These are phyloP conservation scores for Cercis canadensis DNA, from an alignment of 306 rosid species.

Conservation along the genomic window DNA sequence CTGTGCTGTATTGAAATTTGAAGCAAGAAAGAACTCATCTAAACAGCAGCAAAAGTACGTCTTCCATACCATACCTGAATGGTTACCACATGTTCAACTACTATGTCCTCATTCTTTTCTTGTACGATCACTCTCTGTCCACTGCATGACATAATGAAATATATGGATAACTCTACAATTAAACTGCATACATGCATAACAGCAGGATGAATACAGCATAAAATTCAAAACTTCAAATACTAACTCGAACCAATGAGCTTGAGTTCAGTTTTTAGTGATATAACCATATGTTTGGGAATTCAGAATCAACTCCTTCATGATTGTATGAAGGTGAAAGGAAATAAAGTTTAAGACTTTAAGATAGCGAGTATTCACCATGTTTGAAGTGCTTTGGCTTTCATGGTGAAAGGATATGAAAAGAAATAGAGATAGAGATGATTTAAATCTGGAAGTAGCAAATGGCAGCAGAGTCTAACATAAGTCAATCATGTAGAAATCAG, in stretches of 20 bases:
- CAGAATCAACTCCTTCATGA: slow-evolving; percentile 12
- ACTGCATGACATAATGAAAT: slow-evolving; percentile 57
- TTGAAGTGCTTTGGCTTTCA: slow-evolving; percentile 4
- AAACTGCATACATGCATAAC: slow-evolving; percentile 24
- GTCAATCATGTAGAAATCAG: slow-evolving; percentile 31
- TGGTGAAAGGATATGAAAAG: slow-evolving; percentile 24
- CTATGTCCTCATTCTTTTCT: slow-evolving; percentile 74
- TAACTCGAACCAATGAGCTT: slow-evolving; percentile 20
- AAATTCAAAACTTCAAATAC: slow-evolving; percentile 24
- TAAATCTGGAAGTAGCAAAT: slow-evolving; percentile 34
- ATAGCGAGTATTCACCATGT: too few relatives aligned
- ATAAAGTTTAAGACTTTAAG: neutral
- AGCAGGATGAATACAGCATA: too few relatives aligned
- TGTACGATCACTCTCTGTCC: slow-evolving; percentile 87
- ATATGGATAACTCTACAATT: slow-evolving; percentile 15
- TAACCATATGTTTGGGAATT: too few relatives aligned
- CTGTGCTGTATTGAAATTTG: slow-evolving; percentile 8
- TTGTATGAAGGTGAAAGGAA: slow-evolving; percentile 23
- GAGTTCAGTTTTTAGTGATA: slow-evolving; percentile 34
- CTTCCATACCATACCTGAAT: slow-evolving; percentile 72
- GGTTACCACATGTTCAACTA: slow-evolving; percentile 77
- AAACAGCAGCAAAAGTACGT: slow-evolving; percentile 19
- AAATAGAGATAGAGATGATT: slow-evolving; percentile 12
- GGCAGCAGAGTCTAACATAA: slow-evolving; percentile 14
- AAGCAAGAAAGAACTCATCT: slow-evolving; percentile 1